phyloP scores from a whole-genome alignment of 2,329 filamentous ascomycete species.

The Paracorniculantispora psalliotae region DNA sequence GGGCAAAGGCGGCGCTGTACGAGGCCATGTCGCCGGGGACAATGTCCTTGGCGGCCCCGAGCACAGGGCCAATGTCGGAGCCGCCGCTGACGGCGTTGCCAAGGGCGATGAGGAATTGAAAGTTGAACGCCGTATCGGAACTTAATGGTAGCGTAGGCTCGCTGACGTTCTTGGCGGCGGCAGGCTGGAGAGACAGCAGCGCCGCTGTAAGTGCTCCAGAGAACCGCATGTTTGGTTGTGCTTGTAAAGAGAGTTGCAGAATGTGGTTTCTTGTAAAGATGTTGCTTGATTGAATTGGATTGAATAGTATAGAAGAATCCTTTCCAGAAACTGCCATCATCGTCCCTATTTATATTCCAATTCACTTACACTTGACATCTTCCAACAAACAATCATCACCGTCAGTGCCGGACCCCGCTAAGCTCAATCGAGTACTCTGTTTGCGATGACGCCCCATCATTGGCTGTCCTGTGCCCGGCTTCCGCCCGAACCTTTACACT shows the following conservation, averaged over 20 bases:
- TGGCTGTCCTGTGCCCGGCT: neutral
- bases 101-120: constrained; percentile 12
- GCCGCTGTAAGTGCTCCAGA: neutral
- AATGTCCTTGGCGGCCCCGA: constrained; percentile 15
- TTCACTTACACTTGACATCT: neutral
- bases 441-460: neutral
- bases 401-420: neutral
- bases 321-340: no score
- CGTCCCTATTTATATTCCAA: neutral
- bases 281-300: no score
- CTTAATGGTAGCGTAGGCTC: constrained; percentile 9
- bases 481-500: neutral
- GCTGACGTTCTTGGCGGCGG: neutral
- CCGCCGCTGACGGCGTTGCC: constrained; percentile 2
- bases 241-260: neutral
- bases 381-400: neutral
- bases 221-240: neutral
- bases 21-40: constrained; percentile 15
- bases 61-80: constrained; percentile 9
- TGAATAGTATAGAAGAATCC: no score
- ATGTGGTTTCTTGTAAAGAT: neutral
- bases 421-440: neutral
- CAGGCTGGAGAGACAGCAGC: neutral
- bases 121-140: constrained; percentile 13
- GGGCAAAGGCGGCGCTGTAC: constrained; percentile 13